These are phyloP conservation scores for Chytriomyces confervae DNA, from an alignment of 192 early-diverging fungal genomes.

Conservation along the genomic window DNA sequence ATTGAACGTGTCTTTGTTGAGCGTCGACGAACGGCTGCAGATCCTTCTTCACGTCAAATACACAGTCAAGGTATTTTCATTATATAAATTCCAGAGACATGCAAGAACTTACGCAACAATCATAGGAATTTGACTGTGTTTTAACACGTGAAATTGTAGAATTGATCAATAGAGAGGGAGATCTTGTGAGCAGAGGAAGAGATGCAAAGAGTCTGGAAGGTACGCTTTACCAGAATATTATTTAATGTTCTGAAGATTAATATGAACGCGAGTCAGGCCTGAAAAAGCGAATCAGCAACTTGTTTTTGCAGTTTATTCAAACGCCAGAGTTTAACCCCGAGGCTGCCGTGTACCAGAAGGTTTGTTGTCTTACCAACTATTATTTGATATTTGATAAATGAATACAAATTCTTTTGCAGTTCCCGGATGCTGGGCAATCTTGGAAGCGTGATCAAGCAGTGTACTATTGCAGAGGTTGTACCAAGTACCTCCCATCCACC, in stretches of 20 bases:
- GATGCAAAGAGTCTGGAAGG: conserved; percentile 60
- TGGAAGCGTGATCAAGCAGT: conserved; percentile 62
- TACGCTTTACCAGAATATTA: conserved; percentile 18
- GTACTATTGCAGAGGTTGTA: conserved; percentile 66
- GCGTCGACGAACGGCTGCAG: conserved; percentile 64
- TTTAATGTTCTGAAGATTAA: neutral
- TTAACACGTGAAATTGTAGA: conserved; percentile 64
- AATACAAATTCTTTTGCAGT: conserved; percentile 39
- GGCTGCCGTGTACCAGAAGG: conserved; percentile 55
- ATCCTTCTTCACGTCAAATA: conserved; percentile 69
- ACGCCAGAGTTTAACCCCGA: conserved; percentile 70
- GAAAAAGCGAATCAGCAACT: conserved; percentile 56
- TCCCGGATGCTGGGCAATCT: conserved; percentile 54
- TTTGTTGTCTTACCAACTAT: conserved; percentile 9
- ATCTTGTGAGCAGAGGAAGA: conserved; percentile 60
- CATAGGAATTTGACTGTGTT: conserved; percentile 66
- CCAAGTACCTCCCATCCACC: conserved; percentile 62
- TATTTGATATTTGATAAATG: neutral
- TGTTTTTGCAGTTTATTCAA: conserved; percentile 67
- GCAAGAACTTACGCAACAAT: neutral
- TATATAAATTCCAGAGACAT: neutral
- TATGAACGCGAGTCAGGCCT: conserved; percentile 42
- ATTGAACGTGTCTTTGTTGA: conserved; percentile 50
- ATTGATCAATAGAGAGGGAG: conserved; percentile 66
- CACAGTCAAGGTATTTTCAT: conserved; percentile 56